Evolutionary conservation across 202 grass and related monocot species (phyloP), one percentile per base, ranked within the genome.

Genomic region (Setaria italica): DNA sequence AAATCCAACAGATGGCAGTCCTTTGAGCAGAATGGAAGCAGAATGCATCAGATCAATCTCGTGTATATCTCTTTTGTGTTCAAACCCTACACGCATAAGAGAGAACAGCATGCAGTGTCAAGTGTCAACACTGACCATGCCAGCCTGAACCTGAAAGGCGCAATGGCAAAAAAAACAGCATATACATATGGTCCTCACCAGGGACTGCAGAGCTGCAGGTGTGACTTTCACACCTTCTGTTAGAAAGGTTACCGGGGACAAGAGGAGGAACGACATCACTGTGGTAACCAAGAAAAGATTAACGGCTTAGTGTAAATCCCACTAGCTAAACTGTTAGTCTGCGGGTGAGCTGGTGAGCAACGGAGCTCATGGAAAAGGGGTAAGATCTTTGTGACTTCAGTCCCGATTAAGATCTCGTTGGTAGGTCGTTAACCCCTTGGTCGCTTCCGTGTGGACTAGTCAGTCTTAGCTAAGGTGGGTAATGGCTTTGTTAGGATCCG

Each of bases 1-100:
- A 33, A 71, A 72, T 55, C 32, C 19, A 72, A 70, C 33, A 35
- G 20, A 88, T 48, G 2, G 10, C 82, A 87, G 14, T 94, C 93
- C 89, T 98, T 68, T 95, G 93, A 3, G 81, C 92, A 94, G 91
- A 90, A 74, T 98, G 92, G 82, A 98, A 98, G 84, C 86, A 92
- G 42, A 98, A 72, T n/a, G 83, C 95, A 70, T 88, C 90, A 73
- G 8, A 60, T 25, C 57, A 84, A 87, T 77, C 84, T 87, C 58
- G 81, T 77, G 89, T 94, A 94, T 69, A 75, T 79, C 69, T 89
- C 75, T 19, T 89, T 80, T 5, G 92, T 41, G 82, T 94, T 86
- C 59, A 95, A 69, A 41, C 86, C 93, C 89, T 98, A 83, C 69
- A 78, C 58, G 77, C 0, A 71, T 3, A 29, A 70, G 37, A 70